Percentiles rank a stretch among this genome's conserved stretches.
These are phyloP conservation scores for Panaeolus papilionaceus DNA, from an alignment of 768 basidiomycete species.

Conservation along the genomic window DNA sequence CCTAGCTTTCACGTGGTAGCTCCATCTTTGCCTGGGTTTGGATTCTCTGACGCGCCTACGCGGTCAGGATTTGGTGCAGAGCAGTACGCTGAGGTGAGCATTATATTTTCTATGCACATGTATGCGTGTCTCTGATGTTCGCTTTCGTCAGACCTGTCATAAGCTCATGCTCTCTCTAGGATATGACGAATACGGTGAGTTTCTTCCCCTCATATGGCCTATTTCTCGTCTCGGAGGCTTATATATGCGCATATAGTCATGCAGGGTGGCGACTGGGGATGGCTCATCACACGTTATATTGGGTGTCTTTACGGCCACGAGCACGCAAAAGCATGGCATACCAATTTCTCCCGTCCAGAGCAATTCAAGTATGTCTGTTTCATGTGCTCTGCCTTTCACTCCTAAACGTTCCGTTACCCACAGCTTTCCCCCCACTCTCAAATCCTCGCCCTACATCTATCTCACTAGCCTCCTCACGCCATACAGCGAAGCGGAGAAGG, in stretches of 20 bases:
- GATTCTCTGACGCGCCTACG: conserved; percentile 63
- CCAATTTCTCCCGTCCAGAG: conserved; percentile 35
- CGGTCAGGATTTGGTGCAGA: conserved; percentile 53
- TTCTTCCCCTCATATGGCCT: neutral
- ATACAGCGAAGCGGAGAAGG: conserved; percentile 41
- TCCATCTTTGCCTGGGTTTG: conserved; percentile 63
- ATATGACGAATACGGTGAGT: conserved; percentile 51
- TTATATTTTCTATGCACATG: neutral
- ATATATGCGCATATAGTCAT: conserved; percentile 32
- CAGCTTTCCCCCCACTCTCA: neutral
- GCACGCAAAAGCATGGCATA: conserved; percentile 58
- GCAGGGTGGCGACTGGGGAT: conserved; percentile 36
- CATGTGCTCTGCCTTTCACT: too few species aligned
- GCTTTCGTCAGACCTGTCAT: conserved; percentile 42
- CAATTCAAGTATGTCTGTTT: conserved; percentile 32
- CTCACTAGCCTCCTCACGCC: neutral
- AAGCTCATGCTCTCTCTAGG: conserved; percentile 57
- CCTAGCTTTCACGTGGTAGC: conserved; percentile 72
- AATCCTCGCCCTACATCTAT: neutral
- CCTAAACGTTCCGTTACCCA: neutral
- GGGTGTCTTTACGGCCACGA: conserved; percentile 39
- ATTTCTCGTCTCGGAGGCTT: neutral
- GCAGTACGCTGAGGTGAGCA: conserved; percentile 60
- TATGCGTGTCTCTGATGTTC: neutral
- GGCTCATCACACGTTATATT: conserved; percentile 36